These are phyloP conservation scores for Apiotrichum siamense DNA, from an alignment of 1,284 basidiomycete genomes.

Conservation along the genomic window DNA sequence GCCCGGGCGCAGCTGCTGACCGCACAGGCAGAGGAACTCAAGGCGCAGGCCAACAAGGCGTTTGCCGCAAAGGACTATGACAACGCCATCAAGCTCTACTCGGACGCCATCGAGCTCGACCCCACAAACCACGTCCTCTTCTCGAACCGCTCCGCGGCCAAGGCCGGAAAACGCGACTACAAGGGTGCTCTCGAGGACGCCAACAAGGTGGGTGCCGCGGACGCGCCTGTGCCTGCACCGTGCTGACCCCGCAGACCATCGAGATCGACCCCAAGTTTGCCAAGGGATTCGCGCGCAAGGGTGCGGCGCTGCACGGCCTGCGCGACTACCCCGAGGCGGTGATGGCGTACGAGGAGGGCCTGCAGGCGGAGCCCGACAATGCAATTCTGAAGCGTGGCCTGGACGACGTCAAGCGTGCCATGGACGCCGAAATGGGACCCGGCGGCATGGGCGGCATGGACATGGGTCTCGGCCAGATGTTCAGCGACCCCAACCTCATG, in stretches of 20 bases:
- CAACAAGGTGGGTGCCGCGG: conserved; percentile 61
- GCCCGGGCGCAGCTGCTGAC: background rate
- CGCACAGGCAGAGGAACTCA: conserved; percentile 55
- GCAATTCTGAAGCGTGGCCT: conserved; percentile 78
- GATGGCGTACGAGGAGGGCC: conserved; percentile 58
- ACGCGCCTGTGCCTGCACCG: background rate
- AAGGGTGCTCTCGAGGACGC: conserved; percentile 77
- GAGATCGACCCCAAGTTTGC: conserved; percentile 74
- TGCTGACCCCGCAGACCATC: conserved; percentile 52
- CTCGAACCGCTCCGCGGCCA: conserved; percentile 87
- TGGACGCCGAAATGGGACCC: conserved; percentile 32
- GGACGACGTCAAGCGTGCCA: conserved; percentile 72
- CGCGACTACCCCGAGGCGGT: conserved; percentile 76
- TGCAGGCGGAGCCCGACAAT: conserved; percentile 70
- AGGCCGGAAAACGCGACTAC: conserved; percentile 76
- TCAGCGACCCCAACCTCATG: conserved; percentile 75
- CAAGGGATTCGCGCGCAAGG: conserved; percentile 89
- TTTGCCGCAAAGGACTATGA: conserved; percentile 91
- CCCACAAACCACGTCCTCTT: conserved; percentile 79
- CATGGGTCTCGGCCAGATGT: conserved; percentile 66
- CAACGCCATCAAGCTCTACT: conserved; percentile 73
- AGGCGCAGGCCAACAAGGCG: conserved; percentile 92
- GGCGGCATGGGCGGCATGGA: conserved; percentile 42
- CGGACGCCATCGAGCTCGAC: conserved; percentile 79
- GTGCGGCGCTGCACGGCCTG: conserved; percentile 86